Evolutionary conservation across 2,329 filamentous ascomycete genomes (phyloP).

Genomic region (Nothophoma quercina): DNA sequence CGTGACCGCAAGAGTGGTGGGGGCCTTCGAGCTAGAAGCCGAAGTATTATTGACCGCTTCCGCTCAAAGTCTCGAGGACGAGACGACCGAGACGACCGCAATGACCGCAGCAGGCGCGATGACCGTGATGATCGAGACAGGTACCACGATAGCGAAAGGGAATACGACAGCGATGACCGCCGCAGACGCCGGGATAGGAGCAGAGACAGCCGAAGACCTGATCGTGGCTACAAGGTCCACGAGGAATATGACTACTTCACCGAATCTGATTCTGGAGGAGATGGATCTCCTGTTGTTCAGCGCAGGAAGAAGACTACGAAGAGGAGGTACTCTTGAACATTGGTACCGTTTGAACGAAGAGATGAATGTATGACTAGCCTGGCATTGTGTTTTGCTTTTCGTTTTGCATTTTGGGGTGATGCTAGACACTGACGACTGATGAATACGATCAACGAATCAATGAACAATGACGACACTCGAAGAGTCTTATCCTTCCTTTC

Average conservation of each 20-base stretch:
- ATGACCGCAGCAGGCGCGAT: conserved; percentile 16
- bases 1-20: conserved; percentile 18
- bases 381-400: neutral
- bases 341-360: neutral
- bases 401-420: neutral
- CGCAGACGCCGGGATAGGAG: conserved; percentile 13
- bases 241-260: conserved; percentile 19
- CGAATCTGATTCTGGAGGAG: conserved; percentile 9
- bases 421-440: neutral
- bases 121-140: conserved; percentile 19
- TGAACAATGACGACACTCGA: neutral
- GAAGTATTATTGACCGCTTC: conserved; percentile 34
- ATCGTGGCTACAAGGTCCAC: conserved; percentile 14
- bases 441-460: conserved; percentile 3
- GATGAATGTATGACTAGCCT: neutral
- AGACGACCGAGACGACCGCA: conserved; percentile 23
- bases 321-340: conserved; percentile 8
- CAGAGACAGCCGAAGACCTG: conserved; percentile 13
- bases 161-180: conserved; percentile 13
- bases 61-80: conserved; percentile 31
- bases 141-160: conserved; percentile 11
- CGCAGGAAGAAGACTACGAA: conserved; percentile 16
- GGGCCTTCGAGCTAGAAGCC: conserved; percentile 36
- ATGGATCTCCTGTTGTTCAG: conserved; percentile 12
- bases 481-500: neutral